Percentiles rank a stretch among this genome's conserved stretches.
Conservation (phyloP, 2,329 filamentous ascomycete genomes). For the Onygena corvina region DNA sequence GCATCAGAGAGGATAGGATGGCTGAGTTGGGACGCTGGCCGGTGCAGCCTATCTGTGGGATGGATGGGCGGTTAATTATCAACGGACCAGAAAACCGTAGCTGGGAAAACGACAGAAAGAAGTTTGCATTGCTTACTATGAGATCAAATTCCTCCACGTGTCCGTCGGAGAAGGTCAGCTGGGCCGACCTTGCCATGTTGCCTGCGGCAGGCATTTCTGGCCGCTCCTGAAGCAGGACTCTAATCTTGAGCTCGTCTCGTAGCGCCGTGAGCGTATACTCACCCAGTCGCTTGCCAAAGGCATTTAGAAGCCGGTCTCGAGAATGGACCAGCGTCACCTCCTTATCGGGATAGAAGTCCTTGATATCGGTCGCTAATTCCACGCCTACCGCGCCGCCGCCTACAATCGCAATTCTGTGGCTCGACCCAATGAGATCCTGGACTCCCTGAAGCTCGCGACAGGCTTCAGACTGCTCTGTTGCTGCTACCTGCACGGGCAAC, state of each 20-base stretch:
- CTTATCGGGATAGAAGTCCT: slow-evolving; percentile 50
- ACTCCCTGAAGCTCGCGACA: slow-evolving; percentile 13
- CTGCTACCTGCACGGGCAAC: slow-evolving; percentile 8
- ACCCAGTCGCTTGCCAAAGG: slow-evolving; percentile 17
- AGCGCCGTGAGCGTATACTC: slow-evolving; percentile 12
- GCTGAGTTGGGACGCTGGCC: slow-evolving; percentile 12
- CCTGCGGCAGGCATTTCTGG: slow-evolving; percentile 9
- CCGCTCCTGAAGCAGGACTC: slow-evolving; percentile 15
- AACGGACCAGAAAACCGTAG: background rate
- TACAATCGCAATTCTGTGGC: slow-evolving; percentile 35
- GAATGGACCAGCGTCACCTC: slow-evolving; percentile 67
- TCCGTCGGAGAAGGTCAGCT: slow-evolving; percentile 10
- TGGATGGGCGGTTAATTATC: too few relatives aligned
- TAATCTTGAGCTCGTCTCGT: slow-evolving; percentile 16
- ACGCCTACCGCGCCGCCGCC: slow-evolving; percentile 55
- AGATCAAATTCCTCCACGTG: slow-evolving; percentile 9
- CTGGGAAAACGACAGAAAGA: background rate
- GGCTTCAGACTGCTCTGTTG: slow-evolving; percentile 11
- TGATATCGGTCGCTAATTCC: slow-evolving; percentile 70
- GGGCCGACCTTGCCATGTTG: background rate
- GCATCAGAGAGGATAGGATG: slow-evolving; percentile 6
- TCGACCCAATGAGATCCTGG: slow-evolving; percentile 29
- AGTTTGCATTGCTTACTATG: slow-evolving; percentile 4
- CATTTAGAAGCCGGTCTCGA: slow-evolving; percentile 44
- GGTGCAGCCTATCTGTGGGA: slow-evolving; percentile 14